Conservation (phyloP, 768 basidiomycete genomes). For the Boletus tomentosulus region DNA sequence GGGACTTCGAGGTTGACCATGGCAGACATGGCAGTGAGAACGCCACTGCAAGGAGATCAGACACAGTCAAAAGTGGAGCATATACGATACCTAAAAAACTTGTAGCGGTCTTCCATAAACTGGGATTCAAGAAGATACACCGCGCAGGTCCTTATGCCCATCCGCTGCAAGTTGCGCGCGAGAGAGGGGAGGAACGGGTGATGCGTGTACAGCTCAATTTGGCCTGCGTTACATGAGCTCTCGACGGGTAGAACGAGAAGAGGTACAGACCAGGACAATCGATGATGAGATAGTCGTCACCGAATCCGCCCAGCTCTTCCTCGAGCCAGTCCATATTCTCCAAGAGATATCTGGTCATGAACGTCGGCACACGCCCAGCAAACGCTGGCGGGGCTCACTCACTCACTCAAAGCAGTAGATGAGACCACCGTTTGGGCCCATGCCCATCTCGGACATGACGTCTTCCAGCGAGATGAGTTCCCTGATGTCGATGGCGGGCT, state of each 20-base stretch:
- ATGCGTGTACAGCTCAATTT: slow-evolving; percentile 98
- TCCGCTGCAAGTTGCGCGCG: slow-evolving; percentile 64
- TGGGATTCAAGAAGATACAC: slow-evolving; percentile 95
- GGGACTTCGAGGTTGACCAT: slow-evolving; percentile 98
- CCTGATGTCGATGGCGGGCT: slow-evolving; percentile 89
- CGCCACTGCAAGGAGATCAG: slow-evolving; percentile 55
- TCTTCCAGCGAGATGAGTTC: slow-evolving; percentile 91
- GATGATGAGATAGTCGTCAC: slow-evolving; percentile 92
- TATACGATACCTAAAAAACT: slow-evolving; percentile 79
- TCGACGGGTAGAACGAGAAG: background rate
- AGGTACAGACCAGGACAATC: slow-evolving; percentile 77
- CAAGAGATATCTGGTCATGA: slow-evolving; percentile 73
- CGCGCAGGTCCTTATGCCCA: slow-evolving; percentile 84
- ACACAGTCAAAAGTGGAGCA: background rate
- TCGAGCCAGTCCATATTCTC: slow-evolving; percentile 99
- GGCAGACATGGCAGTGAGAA: slow-evolving; percentile 96
- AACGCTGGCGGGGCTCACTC: slow-evolving; percentile 33
- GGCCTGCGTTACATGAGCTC: slow-evolving; percentile 48
- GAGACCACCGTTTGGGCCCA: slow-evolving; percentile 95
- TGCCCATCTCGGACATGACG: slow-evolving; percentile 91
- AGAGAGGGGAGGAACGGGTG: slow-evolving; percentile 94
- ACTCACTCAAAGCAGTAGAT: slow-evolving; percentile 99
- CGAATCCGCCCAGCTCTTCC: slow-evolving; percentile 90
- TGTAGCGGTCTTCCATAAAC: slow-evolving; percentile 99
- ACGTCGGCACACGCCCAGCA: background rate